Base-by-base conservation (phyloP, 2,329 filamentous ascomycete species). In the Exophiala sp. region DNA sequence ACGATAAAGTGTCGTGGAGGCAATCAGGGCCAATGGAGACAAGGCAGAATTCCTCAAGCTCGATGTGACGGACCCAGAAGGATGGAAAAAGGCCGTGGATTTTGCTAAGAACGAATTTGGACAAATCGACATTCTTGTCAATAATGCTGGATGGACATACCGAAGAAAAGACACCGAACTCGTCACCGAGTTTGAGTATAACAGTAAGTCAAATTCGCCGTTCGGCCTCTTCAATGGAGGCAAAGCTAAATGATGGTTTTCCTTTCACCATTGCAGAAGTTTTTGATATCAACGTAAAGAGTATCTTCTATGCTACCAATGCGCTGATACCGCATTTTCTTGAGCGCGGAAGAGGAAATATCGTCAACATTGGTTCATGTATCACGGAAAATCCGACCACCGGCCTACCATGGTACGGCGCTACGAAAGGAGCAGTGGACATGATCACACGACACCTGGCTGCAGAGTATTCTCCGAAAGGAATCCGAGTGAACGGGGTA, bases 391-490 rank as follows among this genome's bases (percentile, higher is more conserved):
- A 72, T 35, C 72, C 72, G 3, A 64, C 71, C 5, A 70, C 71
- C 0, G 72, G 72, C 0, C 60, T 75, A 42, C 71, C 72, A 14
- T 74, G 72, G 72, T 74, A 74, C 57, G 87, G 86, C 63, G 82
- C 80, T 8, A 84, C 81, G 1, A 84, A 83, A 71, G 80, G 80
- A 0, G 85, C 85, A 0, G 79, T 86, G 10, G 78, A 79, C 60
- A 85, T 79, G 41, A 81, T 80, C 8, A 84, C 82, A 1, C 84
- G 83, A 69, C 79, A 79, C 62, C 69, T 77, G 21, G 75, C 75
- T 10, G 66, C 71, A 12, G 75, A 77, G 66, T 77, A 73, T 72
- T 75, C 74, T 41, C 44, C 42, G 11, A 70, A 73, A 62, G 70
- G 72, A 45, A 75, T 77, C 58, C 72, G 74, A 18, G 72, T 77